A percentile compares a stretch with the other conserved stretches of the same genome.
Conservation (phyloP, 1,284 basidiomycete genomes). For the Ganoderma meredithae region DNA sequence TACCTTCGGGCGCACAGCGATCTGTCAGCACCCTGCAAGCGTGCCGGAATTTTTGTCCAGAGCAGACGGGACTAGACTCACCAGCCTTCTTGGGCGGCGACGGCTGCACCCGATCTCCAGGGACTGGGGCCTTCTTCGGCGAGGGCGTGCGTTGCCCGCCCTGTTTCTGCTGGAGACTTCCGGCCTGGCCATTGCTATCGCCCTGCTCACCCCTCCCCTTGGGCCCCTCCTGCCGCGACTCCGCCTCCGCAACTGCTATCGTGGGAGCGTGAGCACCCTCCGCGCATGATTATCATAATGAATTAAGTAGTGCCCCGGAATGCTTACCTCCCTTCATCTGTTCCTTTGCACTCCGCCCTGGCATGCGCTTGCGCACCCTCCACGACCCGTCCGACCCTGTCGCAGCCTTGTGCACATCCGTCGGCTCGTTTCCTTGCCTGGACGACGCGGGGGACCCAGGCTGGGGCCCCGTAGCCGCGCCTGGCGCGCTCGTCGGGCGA, state of each 20-base stretch:
- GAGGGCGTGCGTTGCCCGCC: not conserved
- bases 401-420: not conserved
- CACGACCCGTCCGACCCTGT: not conserved
- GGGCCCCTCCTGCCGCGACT: not conserved
- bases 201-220: not conserved
- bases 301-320: not conserved
- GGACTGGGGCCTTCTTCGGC: not conserved
- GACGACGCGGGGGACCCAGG: not conserved
- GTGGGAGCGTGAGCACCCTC: not conserved
- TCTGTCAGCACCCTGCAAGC: not conserved
- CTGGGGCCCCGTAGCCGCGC: constrained; percentile 5
- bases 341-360: constrained; percentile 1
- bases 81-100: constrained; percentile 6
- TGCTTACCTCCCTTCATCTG: not conserved
- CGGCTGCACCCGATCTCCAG: not conserved
- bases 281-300: not conserved
- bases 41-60: not conserved
- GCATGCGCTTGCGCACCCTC: constrained; percentile 4
- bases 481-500: constrained; percentile 15
- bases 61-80: not conserved
- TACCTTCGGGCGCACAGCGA: not conserved
- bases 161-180: not conserved
- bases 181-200: constrained; percentile 1
- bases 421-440: constrained; percentile 1
- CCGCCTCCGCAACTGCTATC: not conserved